Evolutionary conservation across 768 basidiomycete species (phyloP).

Genomic region (Artomyces pyxidatus): DNA sequence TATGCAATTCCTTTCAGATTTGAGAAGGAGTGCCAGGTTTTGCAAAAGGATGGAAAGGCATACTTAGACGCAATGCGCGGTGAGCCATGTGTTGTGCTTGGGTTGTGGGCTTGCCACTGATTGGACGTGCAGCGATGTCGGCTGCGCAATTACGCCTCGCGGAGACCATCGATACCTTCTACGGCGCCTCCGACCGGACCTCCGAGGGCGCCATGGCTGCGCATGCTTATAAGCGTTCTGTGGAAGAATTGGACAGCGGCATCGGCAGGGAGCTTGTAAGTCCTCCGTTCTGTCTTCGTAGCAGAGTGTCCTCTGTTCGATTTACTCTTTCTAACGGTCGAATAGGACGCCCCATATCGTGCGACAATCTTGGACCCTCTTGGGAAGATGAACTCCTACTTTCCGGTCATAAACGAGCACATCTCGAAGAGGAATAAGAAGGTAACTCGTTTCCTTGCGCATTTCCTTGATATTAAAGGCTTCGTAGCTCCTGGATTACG

Average conservation of each 20-base stretch:
- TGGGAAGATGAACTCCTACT: constrained; percentile 95
- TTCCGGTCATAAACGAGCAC: constrained; percentile 88
- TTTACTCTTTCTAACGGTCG: neutral
- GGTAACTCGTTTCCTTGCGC: constrained; percentile 32
- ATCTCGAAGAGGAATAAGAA: constrained; percentile 96
- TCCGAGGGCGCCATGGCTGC: constrained; percentile 96
- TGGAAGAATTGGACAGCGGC: constrained; percentile 85
- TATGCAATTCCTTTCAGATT: constrained; percentile 41
- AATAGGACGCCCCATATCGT: constrained; percentile 86
- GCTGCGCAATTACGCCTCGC: constrained; percentile 87
- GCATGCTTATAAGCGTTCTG: constrained; percentile 91
- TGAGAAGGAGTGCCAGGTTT: constrained; percentile 89
- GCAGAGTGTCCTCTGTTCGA: neutral
- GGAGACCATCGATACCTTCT: constrained; percentile 91
- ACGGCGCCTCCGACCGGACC: constrained; percentile 71
- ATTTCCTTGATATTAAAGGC: neutral
- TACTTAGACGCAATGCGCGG: constrained; percentile 95
- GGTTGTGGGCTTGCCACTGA: neutral
- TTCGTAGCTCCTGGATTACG: constrained; percentile 87
- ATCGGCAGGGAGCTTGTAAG: constrained; percentile 80
- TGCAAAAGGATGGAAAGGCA: constrained; percentile 93
- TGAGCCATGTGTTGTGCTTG: constrained; percentile 27
- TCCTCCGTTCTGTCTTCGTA: constrained; percentile 12
- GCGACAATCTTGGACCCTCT: constrained; percentile 93
- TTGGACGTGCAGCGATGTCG: constrained; percentile 66